Base-by-base conservation (phyloP, 2,329 filamentous ascomycete genomes). In the Colletotrichum australisinense region DNA sequence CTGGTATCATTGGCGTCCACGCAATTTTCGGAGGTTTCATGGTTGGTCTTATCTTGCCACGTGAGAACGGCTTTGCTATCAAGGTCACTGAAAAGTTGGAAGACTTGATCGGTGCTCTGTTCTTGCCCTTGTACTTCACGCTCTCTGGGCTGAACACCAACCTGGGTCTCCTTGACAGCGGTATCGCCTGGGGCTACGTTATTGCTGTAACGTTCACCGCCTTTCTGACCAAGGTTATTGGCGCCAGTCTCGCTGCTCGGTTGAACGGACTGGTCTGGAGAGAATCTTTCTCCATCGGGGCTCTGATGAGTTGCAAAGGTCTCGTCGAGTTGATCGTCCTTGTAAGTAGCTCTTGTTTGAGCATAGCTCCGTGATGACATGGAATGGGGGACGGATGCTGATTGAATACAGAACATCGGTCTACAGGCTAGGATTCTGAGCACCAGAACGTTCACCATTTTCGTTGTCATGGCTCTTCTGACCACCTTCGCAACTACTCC, bases 301-400 rank as follows among this genome's bases (percentile, higher is more conserved):
- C 93, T 19, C 84, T 98, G 78, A 98, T 98, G 96, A 97, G 94
- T 83, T 98, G 96, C 83, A 98, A 98, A 82, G 96, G 96, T 78
- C 87, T 98, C 11, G 95, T 98, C 0, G 95, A 98, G 81, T 86
- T 98, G 65, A 98, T 98, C 81, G 95, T 98, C n/a, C 82, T 97
- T 82, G 94, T 95, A 86, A 84, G 91, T 80, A 32, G 16, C 4
- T 77, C 55, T 32, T 16, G 19, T 32, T 7, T 4, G 42, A 46
- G 42, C 16, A 46, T 6, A n/a, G 42, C 42, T 46, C 42, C 16
- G 19, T 19, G n/a, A 22, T 12, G 19, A 67, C 3, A 46, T n/a
- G 19, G 28, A 8, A 5, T 16, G 1, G 5, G 5, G 16, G 26
- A 24, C 32, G 19, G 6, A 69, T 16, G 26, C 62, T 74, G 52